These are phyloP conservation scores for Cladophialophora exuberans DNA, from an alignment of 2,329 filamentous ascomycete genomes.

Conservation along the genomic window DNA sequence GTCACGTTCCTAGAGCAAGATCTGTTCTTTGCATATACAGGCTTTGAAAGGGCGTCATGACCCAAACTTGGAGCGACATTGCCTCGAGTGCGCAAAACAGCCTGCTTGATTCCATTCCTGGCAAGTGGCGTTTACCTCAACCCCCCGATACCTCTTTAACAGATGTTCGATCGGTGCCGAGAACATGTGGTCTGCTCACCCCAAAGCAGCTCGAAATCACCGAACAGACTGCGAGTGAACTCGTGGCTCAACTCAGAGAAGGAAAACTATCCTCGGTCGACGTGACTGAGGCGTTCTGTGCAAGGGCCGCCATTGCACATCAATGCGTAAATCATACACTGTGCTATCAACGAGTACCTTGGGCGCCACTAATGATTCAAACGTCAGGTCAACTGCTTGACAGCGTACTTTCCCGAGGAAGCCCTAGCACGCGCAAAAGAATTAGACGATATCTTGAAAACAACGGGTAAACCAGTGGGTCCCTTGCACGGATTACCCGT, in stretches of 20 bases:
- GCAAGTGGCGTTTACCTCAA: constrained; percentile 18
- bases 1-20: not conserved
- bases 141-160: not conserved
- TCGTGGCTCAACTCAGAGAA: constrained; percentile 48
- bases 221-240: constrained; percentile 47
- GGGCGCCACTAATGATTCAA: not conserved
- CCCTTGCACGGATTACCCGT: constrained; percentile 61
- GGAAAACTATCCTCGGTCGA: constrained; percentile 48
- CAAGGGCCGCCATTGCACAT: constrained; percentile 56
- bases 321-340: constrained; percentile 17
- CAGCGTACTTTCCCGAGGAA: constrained; percentile 55
- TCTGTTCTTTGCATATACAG: not conserved
- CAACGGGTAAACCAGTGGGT: constrained; percentile 21
- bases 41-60: constrained; percentile 4
- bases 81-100: constrained; percentile 11
- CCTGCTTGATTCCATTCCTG: constrained; percentile 19
- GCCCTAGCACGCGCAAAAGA: constrained; percentile 51
- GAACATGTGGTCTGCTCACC: constrained; percentile 20
- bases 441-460: constrained; percentile 48
- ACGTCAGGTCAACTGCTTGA: constrained; percentile 44
- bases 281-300: constrained; percentile 59
- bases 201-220: constrained; percentile 53
- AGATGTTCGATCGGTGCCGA: constrained; percentile 16
- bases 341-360: not conserved
- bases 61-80: constrained; percentile 15